phyloP scores from a whole-genome alignment of 306 rosid species.

The Vigna hirtella region DNA sequence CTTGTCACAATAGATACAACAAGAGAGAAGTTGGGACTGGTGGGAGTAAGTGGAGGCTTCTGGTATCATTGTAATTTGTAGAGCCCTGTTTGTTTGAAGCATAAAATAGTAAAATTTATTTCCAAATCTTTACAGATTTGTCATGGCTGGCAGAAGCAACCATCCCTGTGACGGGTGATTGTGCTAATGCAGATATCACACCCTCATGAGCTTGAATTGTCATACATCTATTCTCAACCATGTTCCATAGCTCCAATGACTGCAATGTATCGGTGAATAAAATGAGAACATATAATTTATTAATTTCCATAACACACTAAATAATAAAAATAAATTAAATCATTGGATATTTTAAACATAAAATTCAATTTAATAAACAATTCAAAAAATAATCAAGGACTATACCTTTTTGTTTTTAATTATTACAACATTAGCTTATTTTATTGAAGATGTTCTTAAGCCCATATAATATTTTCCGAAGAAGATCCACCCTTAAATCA shows the following conservation, averaged over 20 bases:
- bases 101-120: slow-evolving; percentile 48
- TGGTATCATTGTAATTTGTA: slow-evolving; percentile 17
- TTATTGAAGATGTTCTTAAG: too few species aligned
- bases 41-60: slow-evolving; percentile 29
- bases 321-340: too few species aligned
- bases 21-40: slow-evolving; percentile 1
- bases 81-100: slow-evolving; percentile 40
- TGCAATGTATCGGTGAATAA: slow-evolving; percentile 54
- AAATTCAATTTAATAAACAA: too few species aligned
- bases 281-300: neutral
- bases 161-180: slow-evolving; percentile 79
- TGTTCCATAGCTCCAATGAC: slow-evolving; percentile 91
- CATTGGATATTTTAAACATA: too few species aligned
- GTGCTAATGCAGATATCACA: slow-evolving; percentile 83
- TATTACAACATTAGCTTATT: too few species aligned
- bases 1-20: slow-evolving; percentile 44
- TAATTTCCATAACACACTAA: too few species aligned
- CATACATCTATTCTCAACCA: slow-evolving; percentile 83
- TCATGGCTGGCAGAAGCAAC: slow-evolving; percentile 94
- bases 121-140: slow-evolving; percentile 91
- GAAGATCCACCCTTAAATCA: too few species aligned
- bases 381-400: too few species aligned
- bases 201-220: slow-evolving; percentile 79
- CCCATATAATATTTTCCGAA: too few species aligned
- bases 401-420: too few species aligned